Conservation (phyloP, 1,284 basidiomycete genomes). For the Ceraceosorus guamensis region DNA sequence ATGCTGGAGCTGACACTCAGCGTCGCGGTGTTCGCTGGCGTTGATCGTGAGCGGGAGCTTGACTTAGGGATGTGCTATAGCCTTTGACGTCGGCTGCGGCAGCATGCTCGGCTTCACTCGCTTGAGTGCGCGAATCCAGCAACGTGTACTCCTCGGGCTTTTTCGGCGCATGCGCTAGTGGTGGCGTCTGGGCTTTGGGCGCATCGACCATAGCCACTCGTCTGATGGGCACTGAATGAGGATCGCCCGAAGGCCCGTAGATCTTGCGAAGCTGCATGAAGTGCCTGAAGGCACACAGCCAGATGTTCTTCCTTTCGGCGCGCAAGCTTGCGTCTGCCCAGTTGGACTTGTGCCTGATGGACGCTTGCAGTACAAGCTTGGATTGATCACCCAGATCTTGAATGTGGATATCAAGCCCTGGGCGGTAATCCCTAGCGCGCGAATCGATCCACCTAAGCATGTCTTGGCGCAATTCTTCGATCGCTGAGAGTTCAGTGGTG, state of each 20-base stretch:
- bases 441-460: slow-evolving; percentile 74
- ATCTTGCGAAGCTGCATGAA: background rate
- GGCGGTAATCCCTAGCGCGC: slow-evolving; percentile 48
- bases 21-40: no score
- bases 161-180: no score
- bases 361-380: slow-evolving; percentile 69
- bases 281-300: background rate
- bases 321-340: slow-evolving; percentile 51
- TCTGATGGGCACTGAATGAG: background rate
- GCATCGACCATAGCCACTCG: background rate
- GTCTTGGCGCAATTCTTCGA: slow-evolving; percentile 67
- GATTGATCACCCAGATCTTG: slow-evolving; percentile 73
- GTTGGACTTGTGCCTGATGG: slow-evolving; percentile 86
- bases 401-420: slow-evolving; percentile 45
- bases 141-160: no score
- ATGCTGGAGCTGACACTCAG: no score
- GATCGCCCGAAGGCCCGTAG: background rate
- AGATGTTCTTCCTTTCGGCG: background rate
- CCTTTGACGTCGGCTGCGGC: no score
- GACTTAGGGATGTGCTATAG: no score
- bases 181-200: background rate
- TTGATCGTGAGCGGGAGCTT: no score
- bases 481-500: slow-evolving; percentile 70
- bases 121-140: no score
- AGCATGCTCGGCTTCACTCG: no score